Percentiles rank a stretch among this genome's conserved stretches.
Conservation (phyloP, 2,329 filamentous ascomycete genomes). For the Colletotrichum australisinense region DNA sequence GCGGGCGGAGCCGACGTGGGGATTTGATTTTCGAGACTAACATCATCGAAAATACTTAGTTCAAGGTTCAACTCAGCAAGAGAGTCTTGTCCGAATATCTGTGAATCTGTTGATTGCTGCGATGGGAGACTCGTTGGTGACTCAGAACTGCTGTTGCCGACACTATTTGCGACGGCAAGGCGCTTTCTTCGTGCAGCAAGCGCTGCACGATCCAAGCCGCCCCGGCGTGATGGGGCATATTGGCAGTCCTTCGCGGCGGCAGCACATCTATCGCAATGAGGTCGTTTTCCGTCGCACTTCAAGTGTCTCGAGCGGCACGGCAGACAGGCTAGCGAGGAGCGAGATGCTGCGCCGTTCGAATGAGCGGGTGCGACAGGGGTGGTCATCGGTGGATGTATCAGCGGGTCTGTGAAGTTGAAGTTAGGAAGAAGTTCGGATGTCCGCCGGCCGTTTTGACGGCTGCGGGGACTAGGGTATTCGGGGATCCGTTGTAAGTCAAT, state of each 20-base stretch:
- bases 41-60: not conserved
- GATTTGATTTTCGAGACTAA: not conserved
- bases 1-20: too few relatives aligned
- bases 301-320: conserved; percentile 62
- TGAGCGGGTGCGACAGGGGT: not conserved
- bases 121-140: conserved; percentile 29
- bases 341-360: conserved; percentile 17
- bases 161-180: conserved; percentile 33
- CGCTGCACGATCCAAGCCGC: conserved; percentile 49
- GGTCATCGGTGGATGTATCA: not conserved
- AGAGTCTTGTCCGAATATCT: conserved; percentile 1
- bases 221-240: conserved; percentile 63
- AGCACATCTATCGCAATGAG: conserved; percentile 57
- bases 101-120: not conserved
- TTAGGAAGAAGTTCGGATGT: not conserved
- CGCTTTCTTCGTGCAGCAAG: conserved; percentile 43
- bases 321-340: conserved; percentile 58
- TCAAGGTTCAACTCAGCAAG: not conserved
- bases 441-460: not conserved
- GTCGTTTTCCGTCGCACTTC: conserved; percentile 63
- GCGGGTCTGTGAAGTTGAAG: not conserved
- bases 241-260: conserved; percentile 56
- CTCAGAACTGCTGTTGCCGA: not conserved
- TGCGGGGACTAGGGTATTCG: conserved; percentile 17
- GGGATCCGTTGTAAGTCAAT: conserved; percentile 2